These are phyloP conservation scores for Anaeromyces robustus DNA, from an alignment of 192 early-diverging fungal genomes.

Conservation along the genomic window DNA sequence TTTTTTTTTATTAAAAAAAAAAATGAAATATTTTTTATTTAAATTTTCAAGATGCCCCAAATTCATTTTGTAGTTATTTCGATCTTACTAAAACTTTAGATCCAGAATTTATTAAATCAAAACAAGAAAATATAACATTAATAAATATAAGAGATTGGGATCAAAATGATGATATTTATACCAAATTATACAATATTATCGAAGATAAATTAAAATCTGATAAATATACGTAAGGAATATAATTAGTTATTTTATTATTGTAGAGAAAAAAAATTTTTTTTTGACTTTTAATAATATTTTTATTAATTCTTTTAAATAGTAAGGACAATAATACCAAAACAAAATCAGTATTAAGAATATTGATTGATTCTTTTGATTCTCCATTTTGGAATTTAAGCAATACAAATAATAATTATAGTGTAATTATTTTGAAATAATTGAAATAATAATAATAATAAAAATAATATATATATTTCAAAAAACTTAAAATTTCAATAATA, in stretches of 20 bases:
- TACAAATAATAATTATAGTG: neutral
- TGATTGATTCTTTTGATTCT: slow-evolving; percentile 63
- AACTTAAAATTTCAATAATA: too few species aligned
- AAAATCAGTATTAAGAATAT: slow-evolving; percentile 49
- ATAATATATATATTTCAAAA: too few species aligned
- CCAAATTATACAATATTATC: slow-evolving; percentile 24
- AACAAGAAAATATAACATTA: neutral
- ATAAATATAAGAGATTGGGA: slow-evolving; percentile 6
- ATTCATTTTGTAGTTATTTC: neutral
- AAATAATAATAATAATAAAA: too few species aligned
- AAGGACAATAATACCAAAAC: slow-evolving; percentile 24
- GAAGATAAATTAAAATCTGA: slow-evolving; percentile 38
- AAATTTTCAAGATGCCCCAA: neutral
- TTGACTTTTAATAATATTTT: slow-evolving; percentile 5
- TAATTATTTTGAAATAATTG: too few species aligned
- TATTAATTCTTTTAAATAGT: slow-evolving; percentile 10
- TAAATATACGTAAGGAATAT: slow-evolving; percentile 39
- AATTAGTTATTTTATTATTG: neutral
- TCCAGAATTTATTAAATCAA: neutral
- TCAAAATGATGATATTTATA: slow-evolving; percentile 16
- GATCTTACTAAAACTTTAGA: neutral
- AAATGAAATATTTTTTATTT: too few species aligned
- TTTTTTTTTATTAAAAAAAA: too few species aligned
- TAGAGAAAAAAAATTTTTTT: slow-evolving; percentile 1
- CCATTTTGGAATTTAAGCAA: slow-evolving; percentile 50